Base-by-base conservation (phyloP, 768 basidiomycete genomes). In the Termitomyces sp. region DNA sequence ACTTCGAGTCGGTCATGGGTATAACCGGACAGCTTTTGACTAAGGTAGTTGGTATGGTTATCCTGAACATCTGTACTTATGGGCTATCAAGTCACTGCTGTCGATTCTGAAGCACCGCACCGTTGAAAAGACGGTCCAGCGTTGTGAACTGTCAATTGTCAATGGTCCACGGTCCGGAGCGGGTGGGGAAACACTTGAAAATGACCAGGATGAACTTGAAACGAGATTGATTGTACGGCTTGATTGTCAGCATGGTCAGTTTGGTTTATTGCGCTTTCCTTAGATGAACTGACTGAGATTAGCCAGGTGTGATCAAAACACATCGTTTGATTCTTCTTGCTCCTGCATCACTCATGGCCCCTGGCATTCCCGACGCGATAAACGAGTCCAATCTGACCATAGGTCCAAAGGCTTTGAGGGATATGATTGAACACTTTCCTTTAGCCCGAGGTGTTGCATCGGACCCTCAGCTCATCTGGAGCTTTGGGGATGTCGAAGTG, bases 371-470 rank as follows among this genome's bases (percentile, higher is more conserved):
- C 3, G 82, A 87, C 51, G 67, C 76, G 10, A 63, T 71, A 1
- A 76, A 78, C 42, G 83, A 88, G 71, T 90, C 89, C 22, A 79
- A 77, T 24, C 68, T 93, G 13, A 84, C 78, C 7, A 85, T 94
- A 56, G 88, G 88, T 12, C 87, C 92, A 29, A 81, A 80, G 62
- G 81, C 84, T 14, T 71, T 94, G 46, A 85, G 79, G 66, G 89
- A 90, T 63, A 83, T 93, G 68, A 79, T 92, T 22, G 92, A 93
- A 47, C 90, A 92, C 68, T 94, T 94, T 60, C 84, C 88, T 0
- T 71, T 81, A 22, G 74, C 82, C 12, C 84, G 81, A 61, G 83
- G 84, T 4, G 67, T 72, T 12, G 87, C 85, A 63, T 80, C 78
- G 12, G 92, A 94, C 62, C 88, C 90, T 29, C 87, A 90, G 64